Evolutionary conservation across 2,329 filamentous ascomycete species (phyloP).

Genomic region (Alternaria arbusti): DNA sequence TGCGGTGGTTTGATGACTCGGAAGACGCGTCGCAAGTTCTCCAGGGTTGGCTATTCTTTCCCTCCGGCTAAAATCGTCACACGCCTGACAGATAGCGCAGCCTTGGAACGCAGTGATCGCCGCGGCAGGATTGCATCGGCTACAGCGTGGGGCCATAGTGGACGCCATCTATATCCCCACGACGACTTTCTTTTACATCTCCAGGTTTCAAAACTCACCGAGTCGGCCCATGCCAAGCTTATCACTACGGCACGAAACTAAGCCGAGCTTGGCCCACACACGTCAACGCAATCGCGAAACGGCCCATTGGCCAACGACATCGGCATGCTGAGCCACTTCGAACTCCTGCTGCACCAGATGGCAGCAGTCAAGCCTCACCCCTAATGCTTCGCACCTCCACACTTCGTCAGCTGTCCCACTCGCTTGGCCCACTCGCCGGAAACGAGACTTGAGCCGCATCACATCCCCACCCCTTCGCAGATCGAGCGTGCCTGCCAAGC

Average conservation of each 20-base stretch:
- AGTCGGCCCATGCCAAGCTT: constrained; percentile 21
- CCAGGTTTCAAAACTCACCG: constrained; percentile 32
- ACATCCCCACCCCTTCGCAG: constrained; percentile 14
- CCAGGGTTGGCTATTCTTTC: constrained; percentile 3
- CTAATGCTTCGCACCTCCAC: constrained; percentile 21
- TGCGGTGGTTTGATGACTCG: not conserved
- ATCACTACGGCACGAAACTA: constrained; percentile 22
- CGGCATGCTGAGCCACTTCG: constrained; percentile 32
- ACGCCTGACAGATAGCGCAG: constrained; percentile 1
- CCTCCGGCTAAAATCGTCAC: constrained; percentile 9
- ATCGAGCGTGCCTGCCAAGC: constrained; percentile 22
- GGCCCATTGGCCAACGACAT: constrained; percentile 35
- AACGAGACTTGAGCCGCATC: constrained; percentile 44
- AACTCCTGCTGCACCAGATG: constrained; percentile 40
- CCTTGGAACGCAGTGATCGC: constrained; percentile 8
- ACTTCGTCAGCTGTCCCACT: constrained; percentile 23
- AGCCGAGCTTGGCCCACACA: constrained; percentile 39
- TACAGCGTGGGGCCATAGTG: constrained; percentile 7
- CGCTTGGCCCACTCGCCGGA: constrained; percentile 25
- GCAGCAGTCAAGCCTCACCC: constrained; percentile 28
- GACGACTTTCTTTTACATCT: constrained; percentile 14
- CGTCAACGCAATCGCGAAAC: constrained; percentile 20
- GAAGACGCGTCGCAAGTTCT: not conserved
- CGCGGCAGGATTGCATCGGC: constrained; percentile 7
- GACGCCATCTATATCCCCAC: constrained; percentile 22